These are phyloP conservation scores for Zymoseptoria crescenta DNA, from an alignment of 2,329 filamentous ascomycete genomes.

Conservation along the genomic window DNA sequence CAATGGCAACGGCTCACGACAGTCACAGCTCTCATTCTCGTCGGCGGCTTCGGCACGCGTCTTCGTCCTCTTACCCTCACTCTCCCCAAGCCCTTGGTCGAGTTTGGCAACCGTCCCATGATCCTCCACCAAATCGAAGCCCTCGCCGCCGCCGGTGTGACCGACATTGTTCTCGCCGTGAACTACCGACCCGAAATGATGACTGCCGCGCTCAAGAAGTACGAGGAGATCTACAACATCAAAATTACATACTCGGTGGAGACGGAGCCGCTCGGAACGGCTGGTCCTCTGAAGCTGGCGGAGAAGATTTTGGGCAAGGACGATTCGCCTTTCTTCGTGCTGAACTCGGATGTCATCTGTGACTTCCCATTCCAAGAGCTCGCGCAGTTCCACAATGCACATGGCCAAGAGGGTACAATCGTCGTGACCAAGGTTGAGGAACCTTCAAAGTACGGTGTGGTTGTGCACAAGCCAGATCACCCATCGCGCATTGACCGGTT, in stretches of 20 bases:
- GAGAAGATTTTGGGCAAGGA: constrained; percentile 90
- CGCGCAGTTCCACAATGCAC: constrained; percentile 81
- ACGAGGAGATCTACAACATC: constrained; percentile 85
- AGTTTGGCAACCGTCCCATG: constrained; percentile 99
- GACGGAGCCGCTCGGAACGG: constrained; percentile 88
- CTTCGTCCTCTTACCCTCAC: constrained; percentile 94
- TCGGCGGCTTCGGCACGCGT: constrained; percentile 97
- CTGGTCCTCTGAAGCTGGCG: constrained; percentile 89
- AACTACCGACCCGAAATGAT: constrained; percentile 99
- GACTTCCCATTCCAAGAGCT: constrained; percentile 92
- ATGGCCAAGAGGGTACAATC: constrained; percentile 95
- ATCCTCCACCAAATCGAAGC: constrained; percentile 97
- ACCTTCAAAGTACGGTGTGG: constrained; percentile 96
- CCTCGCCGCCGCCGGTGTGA: constrained; percentile 85
- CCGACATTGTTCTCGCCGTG: constrained; percentile 93
- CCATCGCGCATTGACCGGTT: constrained; percentile 92
- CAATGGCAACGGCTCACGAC: constrained; percentile 13
- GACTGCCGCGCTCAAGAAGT: constrained; percentile 90
- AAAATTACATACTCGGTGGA: constrained; percentile 97
- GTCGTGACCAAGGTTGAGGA: constrained; percentile 98
- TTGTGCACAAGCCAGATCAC: constrained; percentile 93
- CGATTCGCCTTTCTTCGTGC: constrained; percentile 90
- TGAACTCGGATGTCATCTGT: constrained; percentile 98
- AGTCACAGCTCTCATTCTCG: constrained; percentile 81
- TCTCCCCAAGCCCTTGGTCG: constrained; percentile 92